A percentile compares a stretch with the other conserved stretches of the same genome.
Conservation (phyloP, 176 grass and related monocot species). For the Tillandsia leiboldiana region DNA sequence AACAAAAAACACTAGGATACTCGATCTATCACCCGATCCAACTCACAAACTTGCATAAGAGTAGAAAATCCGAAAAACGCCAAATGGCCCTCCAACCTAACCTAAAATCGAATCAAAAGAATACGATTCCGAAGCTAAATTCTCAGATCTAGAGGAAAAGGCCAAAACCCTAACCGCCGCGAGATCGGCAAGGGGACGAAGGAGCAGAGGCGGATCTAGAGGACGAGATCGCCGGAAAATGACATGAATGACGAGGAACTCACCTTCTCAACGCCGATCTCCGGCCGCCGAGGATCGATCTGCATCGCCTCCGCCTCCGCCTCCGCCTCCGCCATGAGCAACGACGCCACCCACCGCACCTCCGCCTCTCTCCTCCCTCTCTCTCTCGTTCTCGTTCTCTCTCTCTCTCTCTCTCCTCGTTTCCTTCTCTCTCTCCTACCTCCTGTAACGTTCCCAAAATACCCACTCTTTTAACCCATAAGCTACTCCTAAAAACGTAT, state of each 20-base stretch:
- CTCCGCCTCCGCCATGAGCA: conserved; percentile 32
- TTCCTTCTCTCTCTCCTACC: neutral
- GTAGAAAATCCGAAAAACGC: no score
- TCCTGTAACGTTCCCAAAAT: neutral
- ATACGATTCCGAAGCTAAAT: neutral
- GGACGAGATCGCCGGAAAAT: neutral
- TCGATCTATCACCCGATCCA: no score
- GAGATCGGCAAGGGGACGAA: neutral
- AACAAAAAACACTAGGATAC: no score
- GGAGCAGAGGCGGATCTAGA: conserved; percentile 8
- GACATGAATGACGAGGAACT: neutral
- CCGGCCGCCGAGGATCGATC: conserved; percentile 30
- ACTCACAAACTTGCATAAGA: no score
- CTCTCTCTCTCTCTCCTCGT: conserved; percentile 22
- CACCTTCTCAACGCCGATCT: conserved; percentile 39
- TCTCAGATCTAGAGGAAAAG: neutral
- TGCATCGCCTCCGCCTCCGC: conserved; percentile 31
- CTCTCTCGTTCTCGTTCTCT: neutral
- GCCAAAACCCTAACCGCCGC: neutral
- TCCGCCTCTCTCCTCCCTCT: neutral
- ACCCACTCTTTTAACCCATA: neutral
- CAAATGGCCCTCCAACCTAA: neutral
- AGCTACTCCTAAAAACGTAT: neutral
- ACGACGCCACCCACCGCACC: neutral
- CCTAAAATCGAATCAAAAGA: neutral